Evolutionary conservation across 805 yeast genomes (phyloP).

Genomic region (Ogataea pignaliae): DNA sequence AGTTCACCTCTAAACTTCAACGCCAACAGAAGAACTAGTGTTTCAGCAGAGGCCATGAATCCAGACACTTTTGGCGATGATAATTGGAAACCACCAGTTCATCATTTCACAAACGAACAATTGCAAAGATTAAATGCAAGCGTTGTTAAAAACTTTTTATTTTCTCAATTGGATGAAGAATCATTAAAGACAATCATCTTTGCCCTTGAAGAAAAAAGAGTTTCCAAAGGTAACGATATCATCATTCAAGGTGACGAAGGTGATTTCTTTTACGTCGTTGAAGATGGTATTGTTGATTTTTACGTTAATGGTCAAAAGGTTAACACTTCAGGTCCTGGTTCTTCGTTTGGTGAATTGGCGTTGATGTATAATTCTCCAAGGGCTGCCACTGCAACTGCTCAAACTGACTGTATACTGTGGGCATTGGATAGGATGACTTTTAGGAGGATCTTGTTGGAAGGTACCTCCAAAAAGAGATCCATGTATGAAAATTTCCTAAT

Average conservation of each 20-base stretch:
- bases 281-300: slow-evolving; percentile 78
- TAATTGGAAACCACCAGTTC: slow-evolving; percentile 70
- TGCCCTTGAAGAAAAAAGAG: slow-evolving; percentile 74
- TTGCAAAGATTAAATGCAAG: slow-evolving; percentile 61
- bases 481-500: slow-evolving; percentile 86
- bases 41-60: slow-evolving; percentile 82
- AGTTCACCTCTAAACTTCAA: slow-evolving; percentile 59
- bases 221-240: slow-evolving; percentile 56
- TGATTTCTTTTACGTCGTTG: slow-evolving; percentile 85
- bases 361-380: slow-evolving; percentile 96
- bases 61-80: slow-evolving; percentile 65
- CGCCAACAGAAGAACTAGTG: slow-evolving; percentile 83
- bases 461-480: slow-evolving; percentile 83
- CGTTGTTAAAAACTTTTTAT: slow-evolving; percentile 78
- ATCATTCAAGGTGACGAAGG: slow-evolving; percentile 94
- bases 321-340: slow-evolving; percentile 75
- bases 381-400: slow-evolving; percentile 87
- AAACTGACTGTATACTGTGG: slow-evolving; percentile 74
- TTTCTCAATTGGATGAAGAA: slow-evolving; percentile 75
- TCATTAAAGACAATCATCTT: slow-evolving; percentile 72
- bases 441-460: slow-evolving; percentile 84
- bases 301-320: slow-evolving; percentile 68
- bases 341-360: slow-evolving; percentile 95
- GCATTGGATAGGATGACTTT: slow-evolving; percentile 91
- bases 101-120: slow-evolving; percentile 60